Conservation (phyloP, 352 stramenopile species). For the Albugo candida region DNA sequence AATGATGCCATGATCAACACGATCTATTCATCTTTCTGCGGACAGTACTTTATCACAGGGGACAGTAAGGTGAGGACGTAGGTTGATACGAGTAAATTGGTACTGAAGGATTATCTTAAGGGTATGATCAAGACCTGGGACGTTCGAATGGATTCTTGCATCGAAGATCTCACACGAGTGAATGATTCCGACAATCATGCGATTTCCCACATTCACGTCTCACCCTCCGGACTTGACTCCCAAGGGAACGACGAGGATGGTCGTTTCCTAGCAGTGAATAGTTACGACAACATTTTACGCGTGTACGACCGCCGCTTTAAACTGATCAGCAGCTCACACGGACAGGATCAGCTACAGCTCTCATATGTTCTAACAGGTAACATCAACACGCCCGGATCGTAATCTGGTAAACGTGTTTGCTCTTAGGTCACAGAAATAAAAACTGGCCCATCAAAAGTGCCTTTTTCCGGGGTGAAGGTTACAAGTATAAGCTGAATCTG, state of each 20-base stretch:
- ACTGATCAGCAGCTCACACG: conserved; percentile 49
- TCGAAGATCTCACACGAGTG: conserved; percentile 57
- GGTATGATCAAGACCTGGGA: conserved; percentile 79
- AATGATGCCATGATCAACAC: conserved; percentile 80
- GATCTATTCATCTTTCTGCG: conserved; percentile 53
- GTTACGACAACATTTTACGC: conserved; percentile 79
- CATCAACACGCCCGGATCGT: neutral
- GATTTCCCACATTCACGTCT: conserved; percentile 71
- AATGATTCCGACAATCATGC: conserved; percentile 60
- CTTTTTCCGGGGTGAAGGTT: conserved; percentile 73
- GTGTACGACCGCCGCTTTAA: conserved; percentile 74
- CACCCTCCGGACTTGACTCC: conserved; percentile 32
- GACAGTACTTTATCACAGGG: conserved; percentile 56
- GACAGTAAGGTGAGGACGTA: conserved; percentile 45
- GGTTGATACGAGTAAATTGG: neutral
- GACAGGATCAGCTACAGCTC: conserved; percentile 60
- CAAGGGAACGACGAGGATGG: conserved; percentile 40
- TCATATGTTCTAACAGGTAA: conserved; percentile 40
- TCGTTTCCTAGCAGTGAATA: conserved; percentile 68
- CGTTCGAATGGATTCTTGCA: conserved; percentile 52
- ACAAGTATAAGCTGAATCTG: conserved; percentile 70
- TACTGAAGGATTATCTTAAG: conserved; percentile 6
- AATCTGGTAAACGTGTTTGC: neutral
- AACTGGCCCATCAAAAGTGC: conserved; percentile 82
- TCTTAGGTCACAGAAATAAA: conserved; percentile 66